phyloP scores from a whole-genome alignment of 768 basidiomycete species.

The Suillus tomentosus region DNA sequence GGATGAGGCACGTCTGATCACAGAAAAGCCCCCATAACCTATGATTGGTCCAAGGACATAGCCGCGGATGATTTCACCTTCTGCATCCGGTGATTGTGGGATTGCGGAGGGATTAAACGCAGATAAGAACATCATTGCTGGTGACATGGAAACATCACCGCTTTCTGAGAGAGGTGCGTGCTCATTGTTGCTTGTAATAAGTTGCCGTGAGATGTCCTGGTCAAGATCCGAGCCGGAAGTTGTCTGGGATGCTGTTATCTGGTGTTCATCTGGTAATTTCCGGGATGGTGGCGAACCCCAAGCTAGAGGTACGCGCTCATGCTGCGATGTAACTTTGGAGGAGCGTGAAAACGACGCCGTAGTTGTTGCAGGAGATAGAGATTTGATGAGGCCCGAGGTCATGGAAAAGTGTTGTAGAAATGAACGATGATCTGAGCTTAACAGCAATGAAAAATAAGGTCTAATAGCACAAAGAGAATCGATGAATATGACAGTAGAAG shows the following conservation, averaged over 20 bases:
- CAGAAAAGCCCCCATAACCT: constrained; percentile 81
- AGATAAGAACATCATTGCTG: constrained; percentile 75
- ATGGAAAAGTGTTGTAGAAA: constrained; percentile 6
- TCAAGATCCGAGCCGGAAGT: constrained; percentile 29
- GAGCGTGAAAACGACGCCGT: constrained; percentile 13
- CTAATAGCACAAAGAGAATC: neutral
- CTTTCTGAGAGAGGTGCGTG: constrained; percentile 14
- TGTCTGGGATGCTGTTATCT: neutral
- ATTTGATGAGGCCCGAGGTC: constrained; percentile 10
- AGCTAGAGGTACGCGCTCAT: constrained; percentile 14
- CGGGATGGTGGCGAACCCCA: constrained; percentile 16
- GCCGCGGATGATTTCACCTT: constrained; percentile 66
- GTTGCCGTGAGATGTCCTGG: constrained; percentile 24
- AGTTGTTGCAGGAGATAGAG: constrained; percentile 6
- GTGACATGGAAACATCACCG: constrained; percentile 44
- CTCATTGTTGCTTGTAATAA: constrained; percentile 13
- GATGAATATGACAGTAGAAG: neutral
- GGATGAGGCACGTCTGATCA: constrained; percentile 68
- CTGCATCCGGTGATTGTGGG: constrained; percentile 54
- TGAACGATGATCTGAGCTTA: neutral
- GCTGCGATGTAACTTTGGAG: constrained; percentile 10
- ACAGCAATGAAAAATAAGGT: neutral
- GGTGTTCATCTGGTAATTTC: constrained; percentile 11
- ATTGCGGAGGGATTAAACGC: constrained; percentile 51
- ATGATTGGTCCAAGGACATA: constrained; percentile 78